Conservation (phyloP, 257 asterid species). For the Salvia hispanica region DNA sequence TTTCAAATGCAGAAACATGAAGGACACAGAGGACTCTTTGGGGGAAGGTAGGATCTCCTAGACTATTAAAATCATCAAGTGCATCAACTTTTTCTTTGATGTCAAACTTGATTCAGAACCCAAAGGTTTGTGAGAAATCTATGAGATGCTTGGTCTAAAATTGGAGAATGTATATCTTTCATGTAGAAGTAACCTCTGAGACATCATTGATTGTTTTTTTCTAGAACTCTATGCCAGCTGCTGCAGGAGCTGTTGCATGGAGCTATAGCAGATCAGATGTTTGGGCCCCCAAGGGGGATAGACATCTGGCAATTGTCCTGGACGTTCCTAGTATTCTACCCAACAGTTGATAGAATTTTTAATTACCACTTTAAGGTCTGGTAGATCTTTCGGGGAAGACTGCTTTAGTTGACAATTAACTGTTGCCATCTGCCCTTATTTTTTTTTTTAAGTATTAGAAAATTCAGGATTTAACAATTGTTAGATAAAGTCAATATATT, state of each 20-base stretch:
- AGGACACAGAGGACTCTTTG: conserved; percentile 81
- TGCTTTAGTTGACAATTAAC: neutral
- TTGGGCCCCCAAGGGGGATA: conserved; percentile 98
- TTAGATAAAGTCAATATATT: neutral
- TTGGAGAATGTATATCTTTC: conserved; percentile 19
- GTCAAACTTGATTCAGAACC: conserved; percentile 64
- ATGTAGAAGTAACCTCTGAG: conserved; percentile 33
- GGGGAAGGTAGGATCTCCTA: conserved; percentile 98
- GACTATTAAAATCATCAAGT: conserved; percentile 78
- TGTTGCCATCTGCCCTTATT: neutral
- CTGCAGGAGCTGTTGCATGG: conserved; percentile 99
- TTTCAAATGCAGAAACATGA: conserved; percentile 80
- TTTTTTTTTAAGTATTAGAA: neutral
- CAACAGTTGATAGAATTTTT: conserved; percentile 16
- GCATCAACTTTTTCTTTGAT: conserved; percentile 56
- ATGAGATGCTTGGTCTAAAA: conserved; percentile 20
- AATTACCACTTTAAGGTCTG: conserved; percentile 10
- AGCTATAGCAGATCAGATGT: conserved; percentile 99
- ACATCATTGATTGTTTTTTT: conserved; percentile 27
- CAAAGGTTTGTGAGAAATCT: conserved; percentile 57
- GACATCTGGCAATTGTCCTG: conserved; percentile 92
- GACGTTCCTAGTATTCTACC: conserved; percentile 37
- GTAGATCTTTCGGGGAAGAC: conserved; percentile 25
- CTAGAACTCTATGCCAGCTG: conserved; percentile 96
- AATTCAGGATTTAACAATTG: neutral